These are phyloP conservation scores for Calonectria multiphialidica DNA, from an alignment of 2,329 filamentous ascomycete species.

Conservation along the genomic window DNA sequence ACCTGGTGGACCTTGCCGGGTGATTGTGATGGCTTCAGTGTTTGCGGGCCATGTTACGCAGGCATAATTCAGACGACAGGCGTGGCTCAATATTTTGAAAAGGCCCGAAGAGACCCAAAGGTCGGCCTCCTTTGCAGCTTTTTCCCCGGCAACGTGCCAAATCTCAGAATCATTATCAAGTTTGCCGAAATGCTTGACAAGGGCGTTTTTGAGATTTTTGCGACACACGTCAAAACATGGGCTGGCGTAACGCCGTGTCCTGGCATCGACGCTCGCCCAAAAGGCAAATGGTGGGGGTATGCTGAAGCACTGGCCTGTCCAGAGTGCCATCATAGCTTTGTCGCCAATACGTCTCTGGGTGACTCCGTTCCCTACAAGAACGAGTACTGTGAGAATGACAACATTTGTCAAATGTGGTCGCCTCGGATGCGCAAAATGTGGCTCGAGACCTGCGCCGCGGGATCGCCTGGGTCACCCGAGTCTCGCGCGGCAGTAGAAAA, in stretches of 20 bases:
- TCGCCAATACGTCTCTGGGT: slow-evolving; percentile 44
- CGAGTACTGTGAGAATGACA: slow-evolving; percentile 34
- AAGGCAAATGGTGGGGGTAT: slow-evolving; percentile 52
- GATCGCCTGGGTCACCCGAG: slow-evolving; percentile 38
- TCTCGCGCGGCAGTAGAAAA: slow-evolving; percentile 38
- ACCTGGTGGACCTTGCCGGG: slow-evolving; percentile 50
- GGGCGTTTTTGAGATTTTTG: slow-evolving; percentile 46
- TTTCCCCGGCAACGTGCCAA: slow-evolving; percentile 40
- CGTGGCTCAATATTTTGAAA: slow-evolving; percentile 45
- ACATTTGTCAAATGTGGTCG: slow-evolving; percentile 53
- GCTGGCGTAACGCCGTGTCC: slow-evolving; percentile 44
- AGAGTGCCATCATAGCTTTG: slow-evolving; percentile 49
- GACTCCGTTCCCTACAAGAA: slow-evolving; percentile 41
- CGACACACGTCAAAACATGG: slow-evolving; percentile 45
- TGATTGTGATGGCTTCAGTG: slow-evolving; percentile 34
- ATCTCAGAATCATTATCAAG: slow-evolving; percentile 38
- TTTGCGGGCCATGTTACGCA: slow-evolving; percentile 50
- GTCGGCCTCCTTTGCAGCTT: slow-evolving; percentile 47
- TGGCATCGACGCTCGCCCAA: slow-evolving; percentile 37
- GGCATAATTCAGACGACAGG: slow-evolving; percentile 44
- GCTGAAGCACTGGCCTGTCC: slow-evolving; percentile 48
- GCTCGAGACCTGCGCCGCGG: slow-evolving; percentile 43
- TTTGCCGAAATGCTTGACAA: slow-evolving; percentile 47
- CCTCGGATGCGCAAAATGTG: slow-evolving; percentile 53
- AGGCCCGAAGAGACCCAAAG: slow-evolving; percentile 25